Evolutionary conservation across 2,329 filamentous ascomycete genomes (phyloP), one percentile per base, ranked within the genome.

Genomic region (Stylonectria norvegica): DNA sequence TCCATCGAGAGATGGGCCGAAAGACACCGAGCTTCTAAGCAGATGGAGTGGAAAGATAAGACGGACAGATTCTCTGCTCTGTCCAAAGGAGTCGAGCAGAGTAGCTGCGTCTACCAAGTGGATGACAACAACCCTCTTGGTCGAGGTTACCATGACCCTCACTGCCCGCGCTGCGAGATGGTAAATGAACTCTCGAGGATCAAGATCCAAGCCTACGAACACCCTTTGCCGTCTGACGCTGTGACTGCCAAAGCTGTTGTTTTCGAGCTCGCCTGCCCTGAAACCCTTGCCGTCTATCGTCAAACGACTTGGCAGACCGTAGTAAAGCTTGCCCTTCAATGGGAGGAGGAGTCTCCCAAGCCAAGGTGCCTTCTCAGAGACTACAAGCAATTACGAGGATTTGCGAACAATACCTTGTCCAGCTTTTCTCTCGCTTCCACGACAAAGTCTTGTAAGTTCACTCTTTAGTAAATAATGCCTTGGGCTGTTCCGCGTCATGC

Each of bases 221-320:
- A 70, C 4, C 64, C 61, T 0, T 57, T 74, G 0, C 71, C 71
- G 0, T 38, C 53, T 0, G 54, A 62, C 4, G 35, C 41, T 2
- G 37, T 55, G 3, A 36, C 59, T 11, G 56, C 59, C 0, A 65
- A 65, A 23, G 58, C 58, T 4, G 59, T 66, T 0, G 48, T 72
- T 0, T 72, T 72, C 20, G 71, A 74, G 43, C 58, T 73, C 0
- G 41, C 45, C 1, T 63, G 63, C 10, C 69, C 68, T 0, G 36
- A 44, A 5, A 46, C 45, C 0, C 58, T 72, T 18, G 52, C 61
- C 1, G 45, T 49, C 0, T 73, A 73, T 43, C 61, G 71, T 10
- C 64, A 69, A 42, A 53, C 55, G 0, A 72, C 69, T 0, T 73
- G 67, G 69, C 45, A 43, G 2, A 49, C 72, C 3, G 48, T 68